A percentile compares a stretch with the other conserved stretches of the same genome.
phyloP scores from a whole-genome alignment of 306 rosid species.

The Pyrus betulifolia region DNA sequence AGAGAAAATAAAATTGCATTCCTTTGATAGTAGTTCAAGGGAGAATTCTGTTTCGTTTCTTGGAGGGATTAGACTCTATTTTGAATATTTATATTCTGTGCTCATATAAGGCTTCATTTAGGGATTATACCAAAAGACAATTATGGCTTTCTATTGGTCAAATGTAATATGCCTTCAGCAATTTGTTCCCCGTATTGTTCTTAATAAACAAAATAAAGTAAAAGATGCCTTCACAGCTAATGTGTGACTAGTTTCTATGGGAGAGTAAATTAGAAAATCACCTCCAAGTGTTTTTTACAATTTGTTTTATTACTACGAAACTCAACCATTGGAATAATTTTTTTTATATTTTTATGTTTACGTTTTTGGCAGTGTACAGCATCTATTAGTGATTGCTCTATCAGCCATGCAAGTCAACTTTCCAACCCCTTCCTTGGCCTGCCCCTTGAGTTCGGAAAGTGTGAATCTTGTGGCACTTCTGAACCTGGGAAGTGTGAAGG shows the following conservation, averaged over 20 bases:
- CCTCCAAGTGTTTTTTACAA: neutral
- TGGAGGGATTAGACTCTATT: neutral
- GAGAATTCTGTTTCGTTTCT: neutral
- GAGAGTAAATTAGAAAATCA: neutral
- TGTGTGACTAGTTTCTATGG: neutral
- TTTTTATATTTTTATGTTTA: neutral
- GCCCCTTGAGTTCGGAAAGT: conserved; percentile 80
- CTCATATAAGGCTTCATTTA: neutral
- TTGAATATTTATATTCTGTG: neutral
- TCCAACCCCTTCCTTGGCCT: conserved; percentile 89
- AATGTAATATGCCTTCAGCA: neutral
- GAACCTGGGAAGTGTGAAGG: conserved; percentile 92
- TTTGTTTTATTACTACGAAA: neutral
- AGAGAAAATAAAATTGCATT: neutral
- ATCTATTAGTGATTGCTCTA: conserved; percentile 62
- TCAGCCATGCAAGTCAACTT: conserved; percentile 81
- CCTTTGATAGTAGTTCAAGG: neutral
- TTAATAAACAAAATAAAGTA: neutral
- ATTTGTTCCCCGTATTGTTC: neutral
- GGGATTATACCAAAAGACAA: neutral
- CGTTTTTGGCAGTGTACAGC: conserved; percentile 59
- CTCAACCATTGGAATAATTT: neutral
- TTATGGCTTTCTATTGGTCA: neutral
- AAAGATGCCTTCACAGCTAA: neutral
- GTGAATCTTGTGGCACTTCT: conserved; percentile 93